These are phyloP conservation scores for Populus ilicifolia DNA, from an alignment of 345 rosid genomes.

Conservation along the genomic window DNA sequence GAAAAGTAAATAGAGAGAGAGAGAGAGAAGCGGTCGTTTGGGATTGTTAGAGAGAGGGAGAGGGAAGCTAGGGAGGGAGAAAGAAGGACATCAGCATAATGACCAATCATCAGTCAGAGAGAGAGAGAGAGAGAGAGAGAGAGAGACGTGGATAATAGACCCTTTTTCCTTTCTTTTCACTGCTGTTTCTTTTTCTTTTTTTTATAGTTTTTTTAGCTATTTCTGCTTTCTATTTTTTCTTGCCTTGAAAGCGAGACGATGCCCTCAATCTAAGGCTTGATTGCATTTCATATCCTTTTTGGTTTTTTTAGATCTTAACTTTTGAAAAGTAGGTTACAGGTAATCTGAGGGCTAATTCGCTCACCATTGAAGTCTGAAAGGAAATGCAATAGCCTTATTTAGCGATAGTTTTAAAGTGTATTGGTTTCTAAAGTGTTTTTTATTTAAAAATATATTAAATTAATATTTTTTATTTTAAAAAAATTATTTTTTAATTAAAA, in stretches of 20 bases:
- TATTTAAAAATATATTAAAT: no score
- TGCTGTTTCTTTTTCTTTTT: background rate
- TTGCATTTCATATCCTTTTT: no score
- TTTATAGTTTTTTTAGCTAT: background rate
- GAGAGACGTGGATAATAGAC: background rate
- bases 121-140: background rate
- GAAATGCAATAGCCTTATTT: no score
- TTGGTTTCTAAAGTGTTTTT: no score
- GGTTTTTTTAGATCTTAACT: no score
- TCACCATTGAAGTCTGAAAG: no score
- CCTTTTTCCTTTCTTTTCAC: background rate
- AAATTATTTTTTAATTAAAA: no score
- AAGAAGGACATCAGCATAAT: constrained; percentile 13
- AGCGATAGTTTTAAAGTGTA: no score
- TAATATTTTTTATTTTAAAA: no score
- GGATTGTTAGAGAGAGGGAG: background rate
- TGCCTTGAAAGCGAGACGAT: constrained; percentile 59
- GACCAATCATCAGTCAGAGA: background rate
- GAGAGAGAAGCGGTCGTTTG: background rate
- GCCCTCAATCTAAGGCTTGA: constrained; percentile 30
- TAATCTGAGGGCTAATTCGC: no score
- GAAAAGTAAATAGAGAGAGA: background rate
- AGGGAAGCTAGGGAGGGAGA: background rate
- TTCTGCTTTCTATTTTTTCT: constrained; percentile 14
- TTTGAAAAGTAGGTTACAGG: no score